A percentile compares a stretch with the other conserved stretches of the same genome.
These are phyloP conservation scores for Daedaleopsis sinensis DNA, from an alignment of 768 basidiomycete species.

Conservation along the genomic window DNA sequence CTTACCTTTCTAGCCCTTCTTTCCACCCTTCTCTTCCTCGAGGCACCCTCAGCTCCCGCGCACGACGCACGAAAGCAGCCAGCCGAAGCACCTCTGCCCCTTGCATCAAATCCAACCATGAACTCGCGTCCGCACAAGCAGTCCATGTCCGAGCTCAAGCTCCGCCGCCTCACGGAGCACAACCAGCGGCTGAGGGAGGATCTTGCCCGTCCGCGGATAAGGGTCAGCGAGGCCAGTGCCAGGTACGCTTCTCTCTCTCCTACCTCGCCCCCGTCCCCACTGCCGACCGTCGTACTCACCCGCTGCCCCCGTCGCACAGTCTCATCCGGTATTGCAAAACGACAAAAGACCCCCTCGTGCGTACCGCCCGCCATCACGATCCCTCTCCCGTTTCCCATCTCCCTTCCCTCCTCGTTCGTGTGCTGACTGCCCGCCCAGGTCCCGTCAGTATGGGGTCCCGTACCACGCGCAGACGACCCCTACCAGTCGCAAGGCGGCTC, in stretches of 20 bases:
- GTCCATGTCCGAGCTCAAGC: slow-evolving; percentile 98
- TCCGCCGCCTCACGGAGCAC: slow-evolving; percentile 90
- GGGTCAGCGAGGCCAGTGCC: slow-evolving; percentile 89
- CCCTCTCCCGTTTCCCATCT: not conserved
- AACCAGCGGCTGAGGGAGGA: slow-evolving; percentile 92
- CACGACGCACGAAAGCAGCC: slow-evolving; percentile 9
- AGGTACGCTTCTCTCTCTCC: slow-evolving; percentile 55
- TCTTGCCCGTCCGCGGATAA: slow-evolving; percentile 82
- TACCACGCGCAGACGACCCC: slow-evolving; percentile 89
- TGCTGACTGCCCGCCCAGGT: slow-evolving; percentile 49
- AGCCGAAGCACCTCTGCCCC: slow-evolving; percentile 5
- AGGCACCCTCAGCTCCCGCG: slow-evolving; percentile 4
- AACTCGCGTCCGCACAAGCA: slow-evolving; percentile 83
- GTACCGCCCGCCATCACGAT: slow-evolving; percentile 32
- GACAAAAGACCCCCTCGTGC: slow-evolving; percentile 86
- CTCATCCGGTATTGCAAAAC: slow-evolving; percentile 93
- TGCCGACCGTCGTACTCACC: not conserved
- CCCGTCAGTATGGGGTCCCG: slow-evolving; percentile 93
- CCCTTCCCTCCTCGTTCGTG: not conserved
- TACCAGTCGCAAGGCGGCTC: slow-evolving; percentile 71
- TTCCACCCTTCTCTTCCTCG: slow-evolving; percentile 5
- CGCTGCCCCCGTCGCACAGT: slow-evolving; percentile 43
- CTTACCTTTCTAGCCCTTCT: slow-evolving; percentile 5
- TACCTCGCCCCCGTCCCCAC: not conserved
- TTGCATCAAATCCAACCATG: slow-evolving; percentile 43